Evolutionary conservation across 1,284 basidiomycete genomes (phyloP).

Genomic region (Athelia psychrophila): DNA sequence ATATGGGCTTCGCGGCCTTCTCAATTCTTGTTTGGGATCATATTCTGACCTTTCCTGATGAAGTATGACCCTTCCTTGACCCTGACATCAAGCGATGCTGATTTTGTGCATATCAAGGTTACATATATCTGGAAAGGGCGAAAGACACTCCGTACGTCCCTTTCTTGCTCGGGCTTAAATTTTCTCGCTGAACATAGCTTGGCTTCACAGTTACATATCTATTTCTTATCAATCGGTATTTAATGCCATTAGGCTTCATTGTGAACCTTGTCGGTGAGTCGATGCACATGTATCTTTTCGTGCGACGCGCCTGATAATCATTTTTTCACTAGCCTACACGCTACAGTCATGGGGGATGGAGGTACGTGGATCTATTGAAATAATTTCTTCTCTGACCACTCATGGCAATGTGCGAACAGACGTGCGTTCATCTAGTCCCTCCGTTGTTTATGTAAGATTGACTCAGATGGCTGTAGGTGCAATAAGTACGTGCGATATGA

Average conservation of each 20-base stretch:
- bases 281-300: too few relatives aligned
- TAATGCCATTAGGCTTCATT: constrained; percentile 38
- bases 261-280: constrained; percentile 37
- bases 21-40: constrained; percentile 47
- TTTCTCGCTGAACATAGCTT: too few relatives aligned
- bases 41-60: constrained; percentile 38
- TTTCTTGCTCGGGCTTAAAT: background rate
- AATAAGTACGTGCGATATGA: constrained; percentile 39
- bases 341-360: too few relatives aligned
- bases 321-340: too few relatives aligned
- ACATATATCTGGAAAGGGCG: constrained; percentile 34
- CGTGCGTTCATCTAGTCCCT: too few relatives aligned
- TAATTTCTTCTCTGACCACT: too few relatives aligned
- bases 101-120: constrained; percentile 24
- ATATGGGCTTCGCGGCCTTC: constrained; percentile 14
- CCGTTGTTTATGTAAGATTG: too few relatives aligned
- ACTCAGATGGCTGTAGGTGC: constrained; percentile 25
- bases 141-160: constrained; percentile 30
- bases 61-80: constrained; percentile 21
- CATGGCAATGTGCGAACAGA: too few relatives aligned
- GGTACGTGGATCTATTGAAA: too few relatives aligned
- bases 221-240: constrained; percentile 34
- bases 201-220: constrained; percentile 24
- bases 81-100: background rate
- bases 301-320: too few relatives aligned